A percentile compares a stretch with the other conserved stretches of the same genome.
These are phyloP conservation scores for Eustoma russellianum DNA, from an alignment of 257 asterid genomes.

Conservation along the genomic window DNA sequence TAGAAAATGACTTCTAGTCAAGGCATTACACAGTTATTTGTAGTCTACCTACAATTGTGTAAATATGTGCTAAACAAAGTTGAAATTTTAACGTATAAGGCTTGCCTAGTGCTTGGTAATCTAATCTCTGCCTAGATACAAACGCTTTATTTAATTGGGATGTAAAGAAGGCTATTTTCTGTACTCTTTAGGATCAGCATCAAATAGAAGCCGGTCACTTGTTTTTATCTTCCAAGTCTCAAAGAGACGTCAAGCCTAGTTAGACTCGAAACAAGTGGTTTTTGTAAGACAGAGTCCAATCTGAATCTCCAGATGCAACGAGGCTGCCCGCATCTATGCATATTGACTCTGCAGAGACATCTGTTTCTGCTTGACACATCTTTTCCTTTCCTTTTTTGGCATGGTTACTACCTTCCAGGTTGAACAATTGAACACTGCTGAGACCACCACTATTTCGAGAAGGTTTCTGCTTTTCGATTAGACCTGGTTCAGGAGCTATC, in stretches of 20 bases:
- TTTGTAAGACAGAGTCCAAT: constrained; percentile 43
- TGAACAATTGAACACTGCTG: constrained; percentile 35
- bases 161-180: too few relatives aligned
- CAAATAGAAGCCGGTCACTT: too few relatives aligned
- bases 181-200: too few relatives aligned
- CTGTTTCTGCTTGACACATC: constrained; percentile 1
- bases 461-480: constrained; percentile 13
- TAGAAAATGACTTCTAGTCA: too few relatives aligned
- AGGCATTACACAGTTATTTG: too few relatives aligned
- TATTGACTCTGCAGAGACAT: constrained; percentile 61
- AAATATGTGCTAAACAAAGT: too few relatives aligned
- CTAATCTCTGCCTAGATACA: too few relatives aligned
- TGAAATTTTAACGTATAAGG: too few relatives aligned
- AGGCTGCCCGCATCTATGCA: constrained; percentile 60
- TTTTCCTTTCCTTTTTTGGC: constrained; percentile 24
- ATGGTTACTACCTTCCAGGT: constrained; percentile 33
- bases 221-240: too few relatives aligned
- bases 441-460: constrained; percentile 11
- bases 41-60: too few relatives aligned
- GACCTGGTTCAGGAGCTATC: constrained; percentile 5
- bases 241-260: not conserved
- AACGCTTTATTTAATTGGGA: too few relatives aligned
- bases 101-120: too few relatives aligned
- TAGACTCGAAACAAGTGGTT: constrained; percentile 25
- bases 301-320: constrained; percentile 61